Evolutionary conservation across 2,329 filamentous ascomycete species (phyloP).

Genomic region (Colletotrichum melonis): DNA sequence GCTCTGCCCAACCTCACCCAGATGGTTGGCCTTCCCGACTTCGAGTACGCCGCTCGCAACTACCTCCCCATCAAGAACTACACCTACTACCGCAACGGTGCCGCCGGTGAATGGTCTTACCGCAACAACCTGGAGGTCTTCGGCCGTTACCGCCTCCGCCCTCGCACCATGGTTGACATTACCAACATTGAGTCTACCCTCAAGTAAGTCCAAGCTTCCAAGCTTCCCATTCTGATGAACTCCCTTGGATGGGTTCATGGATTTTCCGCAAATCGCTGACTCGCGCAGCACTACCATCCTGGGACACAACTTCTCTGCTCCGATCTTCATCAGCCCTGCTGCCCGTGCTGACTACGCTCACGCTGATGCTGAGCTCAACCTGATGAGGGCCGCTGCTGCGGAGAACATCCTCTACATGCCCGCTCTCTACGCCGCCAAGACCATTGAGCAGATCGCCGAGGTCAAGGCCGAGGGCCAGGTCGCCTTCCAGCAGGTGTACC

Average conservation of each 20-base stretch:
- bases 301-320: conserved; percentile 63
- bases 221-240: background rate
- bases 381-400: conserved; percentile 60
- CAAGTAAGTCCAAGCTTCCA: conserved; percentile 39
- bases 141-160: conserved; percentile 59
- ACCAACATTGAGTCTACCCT: conserved; percentile 54
- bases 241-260: background rate
- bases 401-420: conserved; percentile 63
- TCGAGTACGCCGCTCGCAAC: conserved; percentile 62
- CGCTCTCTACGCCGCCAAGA: conserved; percentile 46
- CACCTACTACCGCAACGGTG: conserved; percentile 68
- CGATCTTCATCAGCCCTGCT: conserved; percentile 66
- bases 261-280: conserved; percentile 8
- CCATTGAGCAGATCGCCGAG: conserved; percentile 51
- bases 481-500: conserved; percentile 51
- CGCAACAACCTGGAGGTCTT: conserved; percentile 68
- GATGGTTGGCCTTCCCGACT: conserved; percentile 64
- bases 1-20: conserved; percentile 54
- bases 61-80: conserved; percentile 59
- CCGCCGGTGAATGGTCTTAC: conserved; percentile 66
- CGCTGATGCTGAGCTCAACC: conserved; percentile 58
- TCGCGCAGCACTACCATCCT: conserved; percentile 57
- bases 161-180: conserved; percentile 62
- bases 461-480: conserved; percentile 50
- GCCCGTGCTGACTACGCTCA: conserved; percentile 58